Percentiles rank a stretch among this genome's conserved stretches.
Evolutionary conservation across 345 rosid genomes (phyloP).

Genomic region (Diplotaxis tenuifolia): DNA sequence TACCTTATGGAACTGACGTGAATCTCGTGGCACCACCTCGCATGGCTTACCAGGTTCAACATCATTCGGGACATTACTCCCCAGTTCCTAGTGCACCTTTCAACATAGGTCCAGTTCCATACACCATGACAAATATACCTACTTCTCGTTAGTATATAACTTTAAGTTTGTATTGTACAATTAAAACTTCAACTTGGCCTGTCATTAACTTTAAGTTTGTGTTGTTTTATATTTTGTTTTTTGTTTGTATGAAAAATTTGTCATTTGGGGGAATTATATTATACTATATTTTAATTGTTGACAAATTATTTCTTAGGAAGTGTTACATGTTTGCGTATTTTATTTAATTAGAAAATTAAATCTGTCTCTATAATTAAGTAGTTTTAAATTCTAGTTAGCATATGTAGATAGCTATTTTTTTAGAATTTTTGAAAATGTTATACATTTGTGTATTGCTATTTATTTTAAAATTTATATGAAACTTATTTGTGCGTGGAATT

Average conservation of each 20-base stretch:
- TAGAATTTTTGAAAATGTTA: not conserved
- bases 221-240: not conserved
- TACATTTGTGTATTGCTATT: not conserved
- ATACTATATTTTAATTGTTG: not conserved
- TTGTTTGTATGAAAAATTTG: no score
- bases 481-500: not conserved
- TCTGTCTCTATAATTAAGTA: not conserved
- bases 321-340: not conserved
- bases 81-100: conserved; percentile 61
- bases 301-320: not conserved
- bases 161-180: not conserved
- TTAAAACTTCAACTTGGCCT: not conserved
- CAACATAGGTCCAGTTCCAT: conserved; percentile 52
- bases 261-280: no score
- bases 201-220: not conserved
- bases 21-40: conserved; percentile 52
- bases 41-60: conserved; percentile 58
- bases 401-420: not conserved
- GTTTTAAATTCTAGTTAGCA: not conserved
- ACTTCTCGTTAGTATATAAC: conserved; percentile 45
- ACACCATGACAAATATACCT: conserved; percentile 53
- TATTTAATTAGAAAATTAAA: not conserved
- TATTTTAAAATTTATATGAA: not conserved
- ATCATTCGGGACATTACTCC: conserved; percentile 41
- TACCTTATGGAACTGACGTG: conserved; percentile 70